Percentiles rank a stretch among this genome's conserved stretches.
These are phyloP conservation scores for Camellia japonica DNA, from an alignment of 148 eudicot species.

Conservation along the genomic window DNA sequence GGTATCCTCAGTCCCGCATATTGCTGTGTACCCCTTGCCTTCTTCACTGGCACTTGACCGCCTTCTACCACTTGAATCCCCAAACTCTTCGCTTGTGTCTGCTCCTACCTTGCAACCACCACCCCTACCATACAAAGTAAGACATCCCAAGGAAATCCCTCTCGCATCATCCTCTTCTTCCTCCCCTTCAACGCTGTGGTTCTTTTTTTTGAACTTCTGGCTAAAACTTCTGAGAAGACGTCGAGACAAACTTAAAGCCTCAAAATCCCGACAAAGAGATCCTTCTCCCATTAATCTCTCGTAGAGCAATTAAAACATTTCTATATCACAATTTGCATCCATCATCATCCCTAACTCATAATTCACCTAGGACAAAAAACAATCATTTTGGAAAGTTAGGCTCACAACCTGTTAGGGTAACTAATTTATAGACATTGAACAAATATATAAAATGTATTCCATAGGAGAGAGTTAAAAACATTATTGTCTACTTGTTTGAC, in stretches of 20 bases:
- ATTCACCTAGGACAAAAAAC: not conserved
- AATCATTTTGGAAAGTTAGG: not conserved
- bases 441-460: not conserved
- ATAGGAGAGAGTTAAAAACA: not conserved
- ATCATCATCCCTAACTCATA: not conserved
- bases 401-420: not conserved
- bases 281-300: conserved; percentile 54
- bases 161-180: conserved; percentile 53
- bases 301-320: conserved; percentile 18
- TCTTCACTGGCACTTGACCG: conserved; percentile 67
- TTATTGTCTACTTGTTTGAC: not conserved
- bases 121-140: conserved; percentile 64
- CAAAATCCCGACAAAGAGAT: conserved; percentile 53
- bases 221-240: conserved; percentile 81
- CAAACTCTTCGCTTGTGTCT: conserved; percentile 65
- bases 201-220: conserved; percentile 64
- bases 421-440: not conserved
- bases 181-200: conserved; percentile 39
- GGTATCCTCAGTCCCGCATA: conserved; percentile 64
- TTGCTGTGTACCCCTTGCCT: conserved; percentile 46
- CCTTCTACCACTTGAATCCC: conserved; percentile 51
- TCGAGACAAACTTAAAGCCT: conserved; percentile 71
- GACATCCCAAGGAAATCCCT: conserved; percentile 71
- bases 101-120: conserved; percentile 98
- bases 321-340: not conserved